These are phyloP conservation scores for Fraxinus floribunda DNA, from an alignment of 305 asterid genomes.

Conservation along the genomic window DNA sequence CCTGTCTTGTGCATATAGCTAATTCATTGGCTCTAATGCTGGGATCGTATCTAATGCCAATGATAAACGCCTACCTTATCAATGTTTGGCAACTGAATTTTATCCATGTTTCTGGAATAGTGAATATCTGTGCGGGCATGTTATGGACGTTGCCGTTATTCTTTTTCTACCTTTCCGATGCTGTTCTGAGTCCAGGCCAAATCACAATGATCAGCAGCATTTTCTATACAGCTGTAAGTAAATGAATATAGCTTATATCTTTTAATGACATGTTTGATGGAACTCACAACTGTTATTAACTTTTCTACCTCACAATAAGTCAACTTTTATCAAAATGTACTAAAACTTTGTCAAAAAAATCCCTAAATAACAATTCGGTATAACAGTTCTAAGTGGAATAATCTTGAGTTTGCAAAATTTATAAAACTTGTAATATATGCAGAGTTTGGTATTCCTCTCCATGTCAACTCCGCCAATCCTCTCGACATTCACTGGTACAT, in stretches of 20 bases:
- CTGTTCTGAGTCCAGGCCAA: background rate
- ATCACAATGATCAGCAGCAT: background rate
- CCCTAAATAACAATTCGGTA: no score
- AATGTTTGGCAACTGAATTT: constrained; percentile 29
- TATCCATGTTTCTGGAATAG: constrained; percentile 27
- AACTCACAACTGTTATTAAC: no score
- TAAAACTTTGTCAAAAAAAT: no score
- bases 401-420: no score
- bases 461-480: background rate
- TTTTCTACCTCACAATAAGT: no score
- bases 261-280: no score
- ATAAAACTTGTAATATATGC: background rate
- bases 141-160: background rate
- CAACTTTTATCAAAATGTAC: no score
- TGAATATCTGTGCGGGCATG: constrained; percentile 27
- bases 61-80: constrained; percentile 28
- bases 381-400: background rate
- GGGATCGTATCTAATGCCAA: background rate
- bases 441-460: background rate
- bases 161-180: background rate
- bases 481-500: background rate
- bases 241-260: background rate
- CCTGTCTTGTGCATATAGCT: background rate
- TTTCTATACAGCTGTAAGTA: background rate
- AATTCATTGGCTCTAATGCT: background rate